These are phyloP conservation scores for Sporisorium iseilematis-ciliati DNA, from an alignment of 1,284 basidiomycete species.

Conservation along the genomic window DNA sequence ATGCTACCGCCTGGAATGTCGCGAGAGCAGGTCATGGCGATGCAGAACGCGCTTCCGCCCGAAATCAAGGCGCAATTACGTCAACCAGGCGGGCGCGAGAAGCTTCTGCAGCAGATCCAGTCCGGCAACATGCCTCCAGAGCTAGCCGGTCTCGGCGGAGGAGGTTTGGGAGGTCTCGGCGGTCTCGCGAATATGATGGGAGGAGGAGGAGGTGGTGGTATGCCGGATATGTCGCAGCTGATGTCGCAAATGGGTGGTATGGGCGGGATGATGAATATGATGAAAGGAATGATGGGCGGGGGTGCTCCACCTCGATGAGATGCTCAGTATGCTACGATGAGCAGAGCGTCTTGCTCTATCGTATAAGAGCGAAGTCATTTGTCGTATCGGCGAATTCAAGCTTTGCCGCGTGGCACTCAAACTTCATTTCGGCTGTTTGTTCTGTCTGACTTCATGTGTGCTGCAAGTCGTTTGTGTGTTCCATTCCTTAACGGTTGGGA, in stretches of 20 bases:
- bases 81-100: slow-evolving; percentile 67
- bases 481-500: no score
- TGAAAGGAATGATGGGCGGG: slow-evolving; percentile 87
- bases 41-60: slow-evolving; percentile 67
- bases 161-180: slow-evolving; percentile 45
- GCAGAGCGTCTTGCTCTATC: not conserved
- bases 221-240: slow-evolving; percentile 66
- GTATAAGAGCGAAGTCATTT: no score
- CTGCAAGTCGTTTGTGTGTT: no score
- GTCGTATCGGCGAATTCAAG: no score
- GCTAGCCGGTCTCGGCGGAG: slow-evolving; percentile 50
- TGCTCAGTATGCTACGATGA: not conserved
- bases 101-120: slow-evolving; percentile 58
- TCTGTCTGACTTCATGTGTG: no score
- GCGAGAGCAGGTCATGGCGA: slow-evolving; percentile 65
- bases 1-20: slow-evolving; percentile 66
- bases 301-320: slow-evolving; percentile 52
- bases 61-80: slow-evolving; percentile 69
- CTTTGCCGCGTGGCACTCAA: no score
- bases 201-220: slow-evolving; percentile 41
- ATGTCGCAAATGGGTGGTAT: slow-evolving; percentile 70
- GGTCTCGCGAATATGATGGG: slow-evolving; percentile 45
- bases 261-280: slow-evolving; percentile 73
- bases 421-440: no score
- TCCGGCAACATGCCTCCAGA: slow-evolving; percentile 55